Evolutionary conservation across 139 green algal species (phyloP), one percentile per base, ranked within the genome.

Genomic region (Closterium sp.): DNA sequence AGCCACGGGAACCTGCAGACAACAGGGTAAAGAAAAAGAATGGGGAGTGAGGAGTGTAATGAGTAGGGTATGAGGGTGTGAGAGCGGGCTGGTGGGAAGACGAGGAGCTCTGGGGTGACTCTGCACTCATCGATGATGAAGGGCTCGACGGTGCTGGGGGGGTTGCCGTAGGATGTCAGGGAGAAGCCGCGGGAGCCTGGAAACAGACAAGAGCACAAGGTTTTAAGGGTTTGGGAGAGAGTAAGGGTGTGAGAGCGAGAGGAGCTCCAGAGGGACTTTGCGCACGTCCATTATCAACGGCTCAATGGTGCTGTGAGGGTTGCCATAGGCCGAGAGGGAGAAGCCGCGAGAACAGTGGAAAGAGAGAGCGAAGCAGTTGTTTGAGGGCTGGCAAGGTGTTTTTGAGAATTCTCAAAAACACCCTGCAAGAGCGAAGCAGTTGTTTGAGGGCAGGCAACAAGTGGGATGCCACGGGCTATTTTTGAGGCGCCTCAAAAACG

Each of bases 251-350:
- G 30, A 32, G 30, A 32, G 90, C 84, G n/a, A n/a, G 16, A 94
- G 7, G 33, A 94, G 88, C 33, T 95, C 76, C 7, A 91, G 66
- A 6, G 91, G 95, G 35, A 94, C 23, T 12, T 93, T 93, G 19
- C 43, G 21, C 91, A 95, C 91, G 91, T 94, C 91, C 5, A 94
- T 92, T 6, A 94, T 89, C 91, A 94, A 94, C 6, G 91, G 91
- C 90, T 94, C 91, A 88, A 94, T 93, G 21, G 6, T 94, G 81
- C 92, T 94, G 21, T 83, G 91, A 31, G 84, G 34, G 16, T 55
- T 31, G 38, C 92, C 84, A 36, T 94, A 83, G 0, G 91, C 88
- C 6, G 92, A 32, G 21, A 94, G 33, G 28, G 91, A 91, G 32
- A 95, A 95, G 25, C 69, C 92, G 12, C 91, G 23, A 28, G 88